Base-by-base conservation (phyloP, 139 green algal genomes). In the Chlorella vulgaris region DNA sequence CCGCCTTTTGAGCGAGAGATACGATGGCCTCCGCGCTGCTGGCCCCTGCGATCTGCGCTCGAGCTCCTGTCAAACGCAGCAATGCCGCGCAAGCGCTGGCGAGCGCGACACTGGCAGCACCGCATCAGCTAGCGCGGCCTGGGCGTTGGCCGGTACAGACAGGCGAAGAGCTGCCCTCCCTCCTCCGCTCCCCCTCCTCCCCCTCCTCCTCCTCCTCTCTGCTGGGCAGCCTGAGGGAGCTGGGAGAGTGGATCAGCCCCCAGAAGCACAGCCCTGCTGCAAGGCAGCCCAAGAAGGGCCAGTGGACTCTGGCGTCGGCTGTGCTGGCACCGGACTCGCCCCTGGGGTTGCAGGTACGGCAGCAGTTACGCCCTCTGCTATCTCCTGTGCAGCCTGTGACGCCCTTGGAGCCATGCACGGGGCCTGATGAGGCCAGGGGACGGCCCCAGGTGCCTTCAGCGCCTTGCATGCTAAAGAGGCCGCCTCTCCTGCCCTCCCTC, bases 161-260 rank as follows among this genome's bases (percentile, higher is more conserved):
- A 55, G n/a, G n/a, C n/a, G n/a, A n/a, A n/a, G n/a, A n/a, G n/a
- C n/a, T n/a, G n/a, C 47, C 47, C 47, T 24, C 13, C 47, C 13
- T 10, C 47, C 10, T 10, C 47, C 47, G 15, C 15, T 10, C 47
- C 10, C 13, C n/a, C 42, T 4, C 69, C 4, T 19, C 26, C 69
- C n/a, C 36, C 36, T 36, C 68, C 31, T 21, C 26, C 29, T 4
- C 29, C 29, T 66, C 70, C 33, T 31, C 35, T 4, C 70, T 78
- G 50, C 42, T 55, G 0, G 47, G 31, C 43, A 78, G 35, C 47
- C 51, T 78, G 33, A 47, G 55, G 5, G 58, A 78, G 50, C 47
- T 78, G 70, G 35, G 39, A 35, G 35, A 13, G 21, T 78, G 70
- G 70, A 33, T 42, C 35, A 21, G 65, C 65, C 33, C n/a, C 65